Percentiles rank a stretch among this genome's conserved stretches.
phyloP scores from a whole-genome alignment of 2,329 filamentous ascomycete genomes.

The Raffaelea arxii region DNA sequence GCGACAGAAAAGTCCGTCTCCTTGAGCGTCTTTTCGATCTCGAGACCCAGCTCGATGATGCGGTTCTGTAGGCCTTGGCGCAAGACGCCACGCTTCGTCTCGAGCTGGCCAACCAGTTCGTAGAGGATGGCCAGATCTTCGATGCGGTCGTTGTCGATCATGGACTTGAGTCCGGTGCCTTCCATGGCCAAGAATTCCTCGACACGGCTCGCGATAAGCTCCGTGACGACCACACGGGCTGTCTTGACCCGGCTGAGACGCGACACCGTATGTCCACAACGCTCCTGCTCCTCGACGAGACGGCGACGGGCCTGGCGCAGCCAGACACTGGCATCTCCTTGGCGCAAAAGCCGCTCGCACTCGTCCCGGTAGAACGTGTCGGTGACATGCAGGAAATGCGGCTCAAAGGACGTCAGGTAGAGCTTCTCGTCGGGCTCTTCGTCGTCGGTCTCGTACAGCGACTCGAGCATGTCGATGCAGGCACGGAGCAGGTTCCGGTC shows the following conservation, averaged over 20 bases:
- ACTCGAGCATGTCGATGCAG: slow-evolving; percentile 82
- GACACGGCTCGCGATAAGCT: slow-evolving; percentile 70
- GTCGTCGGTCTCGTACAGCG: slow-evolving; percentile 70
- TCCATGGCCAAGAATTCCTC: slow-evolving; percentile 77
- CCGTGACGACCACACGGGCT: slow-evolving; percentile 64
- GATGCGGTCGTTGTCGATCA: slow-evolving; percentile 82
- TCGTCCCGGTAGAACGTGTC: slow-evolving; percentile 66
- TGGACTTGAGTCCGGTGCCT: slow-evolving; percentile 70
- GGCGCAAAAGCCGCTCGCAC: slow-evolving; percentile 62
- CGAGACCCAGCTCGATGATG: slow-evolving; percentile 68
- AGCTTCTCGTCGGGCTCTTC: slow-evolving; percentile 73
- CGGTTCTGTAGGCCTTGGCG: slow-evolving; percentile 62
- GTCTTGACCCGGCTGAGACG: slow-evolving; percentile 64
- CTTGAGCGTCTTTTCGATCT: slow-evolving; percentile 64
- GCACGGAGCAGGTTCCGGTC: slow-evolving; percentile 74
- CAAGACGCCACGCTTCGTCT: slow-evolving; percentile 60
- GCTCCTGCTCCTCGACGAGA: slow-evolving; percentile 69
- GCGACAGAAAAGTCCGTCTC: slow-evolving; percentile 41
- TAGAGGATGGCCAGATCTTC: slow-evolving; percentile 77
- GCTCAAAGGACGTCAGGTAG: slow-evolving; percentile 77
- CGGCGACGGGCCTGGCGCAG: slow-evolving; percentile 65
- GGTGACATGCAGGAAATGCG: slow-evolving; percentile 63
- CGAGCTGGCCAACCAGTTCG: slow-evolving; percentile 66
- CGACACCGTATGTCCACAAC: slow-evolving; percentile 76
- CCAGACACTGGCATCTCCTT: slow-evolving; percentile 74